Percentiles rank a stretch among this genome's conserved stretches.
Evolutionary conservation across 108 stramenopile genomes (phyloP).

Genomic region (Fragilaria crotonensis): DNA sequence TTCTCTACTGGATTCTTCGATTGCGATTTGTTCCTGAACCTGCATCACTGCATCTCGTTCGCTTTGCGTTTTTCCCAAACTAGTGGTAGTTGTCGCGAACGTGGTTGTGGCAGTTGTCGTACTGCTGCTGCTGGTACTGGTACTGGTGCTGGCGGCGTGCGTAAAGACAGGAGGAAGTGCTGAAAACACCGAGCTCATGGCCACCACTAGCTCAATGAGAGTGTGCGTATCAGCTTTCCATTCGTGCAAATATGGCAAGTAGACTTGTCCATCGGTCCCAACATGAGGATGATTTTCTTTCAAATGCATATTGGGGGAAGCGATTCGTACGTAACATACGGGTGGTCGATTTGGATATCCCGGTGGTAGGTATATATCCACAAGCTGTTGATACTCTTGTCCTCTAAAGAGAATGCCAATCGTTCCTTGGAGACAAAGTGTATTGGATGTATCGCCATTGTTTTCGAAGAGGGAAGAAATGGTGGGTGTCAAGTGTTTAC

Average conservation of each 20-base stretch:
- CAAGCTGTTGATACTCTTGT: slow-evolving; percentile 82
- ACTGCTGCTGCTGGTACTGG: slow-evolving; percentile 18
- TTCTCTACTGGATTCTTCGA: slow-evolving; percentile 38
- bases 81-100: background rate
- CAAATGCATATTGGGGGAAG: slow-evolving; percentile 62
- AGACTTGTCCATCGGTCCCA: slow-evolving; percentile 82
- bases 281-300: slow-evolving; percentile 85
- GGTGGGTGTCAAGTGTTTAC: slow-evolving; percentile 47
- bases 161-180: slow-evolving; percentile 92
- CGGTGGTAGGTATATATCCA: slow-evolving; percentile 87
- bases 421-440: slow-evolving; percentile 77
- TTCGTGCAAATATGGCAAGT: slow-evolving; percentile 90
- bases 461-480: slow-evolving; percentile 56
- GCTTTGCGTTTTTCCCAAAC: background rate
- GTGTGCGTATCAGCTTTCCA: slow-evolving; percentile 72
- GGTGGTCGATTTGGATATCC: slow-evolving; percentile 84
- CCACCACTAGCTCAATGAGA: slow-evolving; percentile 68
- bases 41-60: slow-evolving; percentile 3
- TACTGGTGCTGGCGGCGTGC: slow-evolving; percentile 21
- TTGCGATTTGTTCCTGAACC: slow-evolving; percentile 29
- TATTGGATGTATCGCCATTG: slow-evolving; percentile 40
- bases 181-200: slow-evolving; percentile 86
- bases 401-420: slow-evolving; percentile 85
- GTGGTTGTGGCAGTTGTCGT: slow-evolving; percentile 18
- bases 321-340: slow-evolving; percentile 79